Evolutionary conservation across 2,329 filamentous ascomycete genomes (phyloP).

Genomic region (Dothistroma pini): DNA sequence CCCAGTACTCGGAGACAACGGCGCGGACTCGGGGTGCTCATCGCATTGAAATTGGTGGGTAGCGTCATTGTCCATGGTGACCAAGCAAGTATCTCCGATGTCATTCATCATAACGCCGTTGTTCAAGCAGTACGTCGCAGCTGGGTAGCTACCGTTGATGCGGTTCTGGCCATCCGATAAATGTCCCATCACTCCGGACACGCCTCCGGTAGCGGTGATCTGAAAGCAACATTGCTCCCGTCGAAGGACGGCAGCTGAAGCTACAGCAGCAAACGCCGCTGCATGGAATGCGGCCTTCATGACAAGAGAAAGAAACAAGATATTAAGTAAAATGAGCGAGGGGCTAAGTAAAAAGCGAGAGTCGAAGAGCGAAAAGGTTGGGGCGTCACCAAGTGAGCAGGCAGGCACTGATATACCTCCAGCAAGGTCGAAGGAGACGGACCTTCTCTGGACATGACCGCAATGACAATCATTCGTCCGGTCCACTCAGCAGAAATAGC

Average conservation of each 20-base stretch:
- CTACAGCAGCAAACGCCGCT: constrained; percentile 18
- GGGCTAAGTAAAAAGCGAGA: constrained; percentile 8
- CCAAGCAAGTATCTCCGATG: constrained; percentile 8
- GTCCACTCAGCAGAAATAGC: constrained; percentile 3
- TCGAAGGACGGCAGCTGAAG: constrained; percentile 19
- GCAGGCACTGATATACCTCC: neutral
- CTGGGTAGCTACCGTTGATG: constrained; percentile 16
- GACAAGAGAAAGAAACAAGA: constrained; percentile 8
- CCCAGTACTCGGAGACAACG: constrained; percentile 10
- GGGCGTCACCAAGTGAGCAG: constrained; percentile 3
- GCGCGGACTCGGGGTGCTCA: constrained; percentile 8
- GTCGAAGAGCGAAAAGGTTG: neutral
- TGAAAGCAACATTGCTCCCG: constrained; percentile 24
- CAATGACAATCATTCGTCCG: neutral
- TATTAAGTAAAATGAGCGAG: constrained; percentile 11
- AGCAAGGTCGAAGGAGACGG: neutral
- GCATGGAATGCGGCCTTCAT: constrained; percentile 18
- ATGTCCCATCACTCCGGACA: constrained; percentile 22
- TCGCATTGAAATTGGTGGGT: constrained; percentile 23
- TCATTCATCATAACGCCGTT: constrained; percentile 17
- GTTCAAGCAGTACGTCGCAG: constrained; percentile 17
- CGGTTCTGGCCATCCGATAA: constrained; percentile 23
- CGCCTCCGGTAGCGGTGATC: constrained; percentile 21
- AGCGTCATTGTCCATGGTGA: constrained; percentile 15
- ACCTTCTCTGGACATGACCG: neutral